Percentiles rank a stretch among this genome's conserved stretches.
Evolutionary conservation across 352 stramenopile genomes (phyloP).

Genomic region (Thalassiosira livingstoniorum): DNA sequence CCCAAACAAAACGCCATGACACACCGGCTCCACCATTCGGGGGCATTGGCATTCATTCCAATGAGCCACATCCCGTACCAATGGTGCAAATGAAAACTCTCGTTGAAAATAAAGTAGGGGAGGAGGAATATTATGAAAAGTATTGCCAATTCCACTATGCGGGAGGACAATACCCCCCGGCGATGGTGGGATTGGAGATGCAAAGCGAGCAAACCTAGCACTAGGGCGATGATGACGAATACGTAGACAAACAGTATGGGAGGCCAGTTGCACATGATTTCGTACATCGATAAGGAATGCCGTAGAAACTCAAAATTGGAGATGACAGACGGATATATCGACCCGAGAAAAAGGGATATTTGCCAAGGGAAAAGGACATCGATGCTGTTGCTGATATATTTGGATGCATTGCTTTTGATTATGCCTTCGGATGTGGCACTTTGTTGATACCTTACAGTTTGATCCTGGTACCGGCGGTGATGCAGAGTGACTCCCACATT

Average conservation of each 20-base stretch:
- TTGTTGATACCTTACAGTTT: too few species aligned
- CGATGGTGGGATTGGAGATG: constrained; percentile 37
- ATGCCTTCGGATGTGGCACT: too few species aligned
- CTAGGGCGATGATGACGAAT: constrained; percentile 18
- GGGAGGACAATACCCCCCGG: constrained; percentile 31
- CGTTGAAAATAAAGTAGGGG: constrained; percentile 44
- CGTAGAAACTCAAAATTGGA: constrained; percentile 45
- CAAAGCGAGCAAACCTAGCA: constrained; percentile 6
- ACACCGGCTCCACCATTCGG: constrained; percentile 66
- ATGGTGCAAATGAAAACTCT: constrained; percentile 75
- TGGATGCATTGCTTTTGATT: too few species aligned
- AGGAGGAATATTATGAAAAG: constrained; percentile 61
- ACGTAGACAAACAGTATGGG: constrained; percentile 40
- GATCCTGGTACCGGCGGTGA: too few species aligned
- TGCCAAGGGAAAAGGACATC: constrained; percentile 39
- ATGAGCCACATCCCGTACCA: constrained; percentile 74
- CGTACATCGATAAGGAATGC: constrained; percentile 53
- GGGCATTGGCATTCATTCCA: constrained; percentile 69
- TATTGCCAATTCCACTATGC: constrained; percentile 48
- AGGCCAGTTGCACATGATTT: constrained; percentile 54
- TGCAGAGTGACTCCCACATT: too few species aligned
- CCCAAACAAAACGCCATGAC: constrained; percentile 69
- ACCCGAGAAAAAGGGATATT: constrained; percentile 35
- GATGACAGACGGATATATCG: constrained; percentile 37
- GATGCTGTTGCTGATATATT: too few species aligned